phyloP scores from a whole-genome alignment of 805 yeast genomes.

The Vanderwaltozyma verrucispora region DNA sequence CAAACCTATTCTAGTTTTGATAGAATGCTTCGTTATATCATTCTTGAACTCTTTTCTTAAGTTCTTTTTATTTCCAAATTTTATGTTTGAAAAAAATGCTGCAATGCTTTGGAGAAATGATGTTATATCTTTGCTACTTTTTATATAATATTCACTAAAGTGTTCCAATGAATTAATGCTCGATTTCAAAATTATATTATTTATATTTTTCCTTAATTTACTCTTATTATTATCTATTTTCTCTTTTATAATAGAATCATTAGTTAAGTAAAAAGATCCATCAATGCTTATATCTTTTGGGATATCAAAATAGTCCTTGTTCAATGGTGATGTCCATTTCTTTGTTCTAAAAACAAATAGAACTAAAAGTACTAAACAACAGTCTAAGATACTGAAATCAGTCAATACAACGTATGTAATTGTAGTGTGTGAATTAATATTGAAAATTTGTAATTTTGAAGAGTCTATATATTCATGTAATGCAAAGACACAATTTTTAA shows the following conservation, averaged over 20 bases:
- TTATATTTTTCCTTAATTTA: not conserved
- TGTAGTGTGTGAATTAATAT: not conserved
- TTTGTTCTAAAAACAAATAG: conserved; percentile 11
- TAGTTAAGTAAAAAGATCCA: conserved; percentile 14
- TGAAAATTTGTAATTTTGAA: conserved; percentile 6
- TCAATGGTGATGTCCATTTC: conserved; percentile 6
- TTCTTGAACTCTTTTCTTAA: conserved; percentile 6
- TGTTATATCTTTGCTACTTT: conserved; percentile 4
- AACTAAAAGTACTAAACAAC: conserved; percentile 13
- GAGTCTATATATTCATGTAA: conserved; percentile 12
- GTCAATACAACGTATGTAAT: conserved; percentile 6
- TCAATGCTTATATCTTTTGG: conserved; percentile 7
- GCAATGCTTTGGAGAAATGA: conserved; percentile 10
- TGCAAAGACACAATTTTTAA: conserved; percentile 7
- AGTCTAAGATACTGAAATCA: conserved; percentile 15
- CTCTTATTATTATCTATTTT: not conserved
- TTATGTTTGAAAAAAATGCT: conserved; percentile 7
- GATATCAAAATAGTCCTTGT: conserved; percentile 7
- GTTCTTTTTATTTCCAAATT: conserved; percentile 13
- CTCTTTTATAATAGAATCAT: conserved; percentile 4
- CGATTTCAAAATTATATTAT: not conserved
- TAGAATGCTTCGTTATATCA: conserved; percentile 2
- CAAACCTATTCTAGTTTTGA: conserved; percentile 4
- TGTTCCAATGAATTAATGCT: conserved; percentile 1
- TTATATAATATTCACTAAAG: conserved; percentile 12